phyloP scores from a whole-genome alignment of 2,329 filamentous ascomycete species.

The Diaporthe citriasiana region DNA sequence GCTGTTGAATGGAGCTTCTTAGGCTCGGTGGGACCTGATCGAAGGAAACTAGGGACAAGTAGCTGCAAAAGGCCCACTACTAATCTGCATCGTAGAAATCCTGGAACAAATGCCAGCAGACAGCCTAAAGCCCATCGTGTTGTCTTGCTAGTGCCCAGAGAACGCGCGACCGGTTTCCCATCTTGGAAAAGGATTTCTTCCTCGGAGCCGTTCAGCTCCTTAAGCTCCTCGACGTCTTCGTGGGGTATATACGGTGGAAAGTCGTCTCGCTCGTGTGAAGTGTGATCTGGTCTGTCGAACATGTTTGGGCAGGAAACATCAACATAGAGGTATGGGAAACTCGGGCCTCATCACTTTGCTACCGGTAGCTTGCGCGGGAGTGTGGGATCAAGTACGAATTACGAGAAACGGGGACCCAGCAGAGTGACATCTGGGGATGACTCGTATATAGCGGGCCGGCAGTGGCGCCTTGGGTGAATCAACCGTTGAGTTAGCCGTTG shows the following conservation, averaged over 20 bases:
- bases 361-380: neutral
- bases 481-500: neutral
- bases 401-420: neutral
- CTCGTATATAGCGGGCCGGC: neutral
- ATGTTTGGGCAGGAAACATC: neutral
- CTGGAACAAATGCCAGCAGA: neutral
- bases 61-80: neutral
- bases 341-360: neutral
- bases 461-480: neutral
- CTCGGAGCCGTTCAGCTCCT: slow-evolving; percentile 6
- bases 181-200: neutral
- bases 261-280: slow-evolving; percentile 7
- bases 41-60: slow-evolving; percentile 39
- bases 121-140: neutral
- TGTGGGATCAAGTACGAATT: neutral
- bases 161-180: neutral
- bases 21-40: neutral
- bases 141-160: neutral
- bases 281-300: slow-evolving; percentile 4
- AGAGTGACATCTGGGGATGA: neutral
- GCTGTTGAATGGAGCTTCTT: slow-evolving; percentile 40
- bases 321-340: neutral
- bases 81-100: slow-evolving; percentile 14
- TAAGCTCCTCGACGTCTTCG: slow-evolving; percentile 26
- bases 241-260: slow-evolving; percentile 20